Conservation (phyloP, 306 rosid genomes). For the Rosa rugosa region DNA sequence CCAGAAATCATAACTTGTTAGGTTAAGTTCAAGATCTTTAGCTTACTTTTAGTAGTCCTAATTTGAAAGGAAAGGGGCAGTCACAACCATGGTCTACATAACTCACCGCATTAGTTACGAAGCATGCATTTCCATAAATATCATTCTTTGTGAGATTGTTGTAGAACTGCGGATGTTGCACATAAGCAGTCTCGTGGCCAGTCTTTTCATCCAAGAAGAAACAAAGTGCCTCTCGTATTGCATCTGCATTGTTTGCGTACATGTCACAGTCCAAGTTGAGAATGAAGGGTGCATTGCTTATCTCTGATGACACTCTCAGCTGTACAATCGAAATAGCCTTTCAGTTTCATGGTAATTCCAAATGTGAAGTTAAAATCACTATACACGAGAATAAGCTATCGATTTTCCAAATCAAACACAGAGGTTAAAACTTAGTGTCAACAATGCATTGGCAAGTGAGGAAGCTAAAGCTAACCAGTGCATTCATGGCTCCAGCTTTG, state of each 20-base stretch:
- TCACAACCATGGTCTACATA: neutral
- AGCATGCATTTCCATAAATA: constrained; percentile 28
- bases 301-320: constrained; percentile 69
- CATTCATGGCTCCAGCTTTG: constrained; percentile 82
- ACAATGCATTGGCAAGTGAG: too few relatives aligned
- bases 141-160: constrained; percentile 49
- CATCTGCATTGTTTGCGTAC: constrained; percentile 52
- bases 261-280: constrained; percentile 76
- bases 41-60: neutral
- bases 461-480: constrained; percentile 39
- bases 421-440: too few relatives aligned
- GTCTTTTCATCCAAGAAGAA: constrained; percentile 60
- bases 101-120: constrained; percentile 25
- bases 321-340: constrained; percentile 15
- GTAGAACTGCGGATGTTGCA: constrained; percentile 56
- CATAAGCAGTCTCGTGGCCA: constrained; percentile 55
- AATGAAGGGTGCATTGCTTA: constrained; percentile 63
- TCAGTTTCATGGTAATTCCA: neutral
- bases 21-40: neutral
- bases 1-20: constrained; percentile 8
- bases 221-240: constrained; percentile 44
- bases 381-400: neutral
- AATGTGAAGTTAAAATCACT: neutral
- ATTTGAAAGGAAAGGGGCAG: neutral
- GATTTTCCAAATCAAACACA: neutral